Evolutionary conservation across 306 rosid genomes (phyloP), one percentile per base, ranked within the genome.

Genomic region (Parietaria judaica): DNA sequence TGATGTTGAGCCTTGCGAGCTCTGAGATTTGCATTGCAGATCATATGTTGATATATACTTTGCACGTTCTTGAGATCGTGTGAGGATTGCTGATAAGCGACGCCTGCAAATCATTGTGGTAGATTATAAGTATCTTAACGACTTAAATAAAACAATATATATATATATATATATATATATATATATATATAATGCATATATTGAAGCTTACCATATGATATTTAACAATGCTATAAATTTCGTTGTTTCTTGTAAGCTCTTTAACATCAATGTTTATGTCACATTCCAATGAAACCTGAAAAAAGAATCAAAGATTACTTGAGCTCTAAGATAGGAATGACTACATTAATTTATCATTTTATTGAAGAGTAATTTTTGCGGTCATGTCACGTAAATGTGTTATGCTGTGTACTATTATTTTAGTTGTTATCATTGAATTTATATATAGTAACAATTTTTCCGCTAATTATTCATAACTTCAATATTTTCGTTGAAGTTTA

Each of bases 271-370:
- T n/a, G 34, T 53, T 62, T 65, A 76, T 71, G 50, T 69, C 64
- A 59, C 87, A 82, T 38, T 76, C 82, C 63, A 79, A n/a, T 16
- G 70, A 75, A 70, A 79, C 70, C 87, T 79, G 37, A 70, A 50
- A 62, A 46, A 68, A 23, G 39, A 37, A 12, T 39, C 3, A 13
- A 46, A 41, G 6, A 41, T 16, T 11, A 36, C 38, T 36, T 0
- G 36, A 31, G 49, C 11, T 55, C 36, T 7, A 57, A 13, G 8
- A 15, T 67, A 58, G 51, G 14, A 16, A 41, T 41, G 45, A 41
- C 45, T 8, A 5, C 6, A 41, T 23, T 23, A 23, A 23, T 23
- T 23, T 23, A 23, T 23, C 31, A 23, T 23, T 23, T 23, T 23
- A n/a, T n/a, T n/a, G n/a, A n/a, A n/a, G n/a, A n/a, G n/a, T n/a